Conservation (phyloP, 192 early-diverging fungal genomes). For the Powellomyces hirtus region DNA sequence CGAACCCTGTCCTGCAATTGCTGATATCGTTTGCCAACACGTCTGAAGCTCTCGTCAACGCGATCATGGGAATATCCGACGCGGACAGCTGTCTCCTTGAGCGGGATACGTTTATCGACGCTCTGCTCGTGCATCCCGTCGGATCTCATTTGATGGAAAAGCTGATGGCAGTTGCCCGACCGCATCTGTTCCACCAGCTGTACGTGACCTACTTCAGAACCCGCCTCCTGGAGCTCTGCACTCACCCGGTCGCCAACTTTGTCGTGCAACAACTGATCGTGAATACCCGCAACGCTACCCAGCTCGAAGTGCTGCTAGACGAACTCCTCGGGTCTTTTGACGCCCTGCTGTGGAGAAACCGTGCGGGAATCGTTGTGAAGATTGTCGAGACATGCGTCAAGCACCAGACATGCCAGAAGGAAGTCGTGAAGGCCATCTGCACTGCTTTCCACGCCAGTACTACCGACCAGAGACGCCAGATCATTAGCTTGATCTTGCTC, state of each 20-base stretch:
- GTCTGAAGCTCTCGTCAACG: constrained; percentile 16
- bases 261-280: constrained; percentile 77
- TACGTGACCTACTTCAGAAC: constrained; percentile 65
- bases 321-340: constrained; percentile 38
- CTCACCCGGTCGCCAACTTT: constrained; percentile 76
- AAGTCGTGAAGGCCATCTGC: constrained; percentile 47
- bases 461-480: constrained; percentile 48
- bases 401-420: constrained; percentile 56
- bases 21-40: constrained; percentile 33
- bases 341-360: constrained; percentile 35
- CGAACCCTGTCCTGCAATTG: constrained; percentile 76
- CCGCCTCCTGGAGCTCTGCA: constrained; percentile 59
- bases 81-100: neutral
- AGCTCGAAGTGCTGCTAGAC: constrained; percentile 65
- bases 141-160: constrained; percentile 81
- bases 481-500: constrained; percentile 59
- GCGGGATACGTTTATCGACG: constrained; percentile 35
- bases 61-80: constrained; percentile 10
- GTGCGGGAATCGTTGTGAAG: constrained; percentile 71
- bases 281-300: constrained; percentile 55
- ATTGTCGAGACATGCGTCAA: constrained; percentile 64
- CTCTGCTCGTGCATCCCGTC: constrained; percentile 64
- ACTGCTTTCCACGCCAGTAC: constrained; percentile 56
- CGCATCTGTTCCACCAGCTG: constrained; percentile 55
- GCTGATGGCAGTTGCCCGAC: constrained; percentile 36